phyloP scores from a whole-genome alignment of 2,329 filamentous ascomycete species.

The Aspergillus sp. region DNA sequence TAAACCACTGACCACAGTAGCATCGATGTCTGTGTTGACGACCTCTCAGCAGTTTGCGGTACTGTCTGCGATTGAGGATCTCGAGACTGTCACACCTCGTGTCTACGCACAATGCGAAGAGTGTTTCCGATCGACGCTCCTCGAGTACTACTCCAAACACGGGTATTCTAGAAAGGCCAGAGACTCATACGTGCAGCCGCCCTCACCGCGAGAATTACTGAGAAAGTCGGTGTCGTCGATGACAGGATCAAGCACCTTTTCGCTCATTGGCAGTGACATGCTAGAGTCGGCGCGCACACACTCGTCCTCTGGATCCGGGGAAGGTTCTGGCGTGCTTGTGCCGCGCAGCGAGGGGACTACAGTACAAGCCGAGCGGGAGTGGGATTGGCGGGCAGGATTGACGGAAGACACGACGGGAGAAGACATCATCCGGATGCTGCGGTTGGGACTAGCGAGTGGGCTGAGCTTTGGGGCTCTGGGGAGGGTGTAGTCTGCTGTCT shows the following conservation, averaged over 20 bases:
- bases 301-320: conserved; percentile 49
- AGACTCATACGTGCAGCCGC: conserved; percentile 27
- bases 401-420: conserved; percentile 59
- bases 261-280: conserved; percentile 73
- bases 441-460: conserved; percentile 67
- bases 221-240: conserved; percentile 59
- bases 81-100: conserved; percentile 71
- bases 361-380: conserved; percentile 55
- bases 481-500: conserved; percentile 19
- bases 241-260: conserved; percentile 61
- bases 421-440: conserved; percentile 71
- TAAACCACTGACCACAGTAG: conserved; percentile 28
- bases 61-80: conserved; percentile 75
- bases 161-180: conserved; percentile 13
- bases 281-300: conserved; percentile 49
- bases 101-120: conserved; percentile 75
- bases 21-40: conserved; percentile 61
- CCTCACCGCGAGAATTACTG: conserved; percentile 66
- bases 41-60: conserved; percentile 72
- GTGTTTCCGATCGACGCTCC: conserved; percentile 72
- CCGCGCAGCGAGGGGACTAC: conserved; percentile 26
- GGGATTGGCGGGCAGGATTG: conserved; percentile 69
- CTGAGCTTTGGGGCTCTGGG: conserved; percentile 49
- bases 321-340: conserved; percentile 53
- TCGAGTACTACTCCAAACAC: conserved; percentile 64